Conservation (phyloP, 306 rosid species). For the Vigna reflexopilosa region DNA sequence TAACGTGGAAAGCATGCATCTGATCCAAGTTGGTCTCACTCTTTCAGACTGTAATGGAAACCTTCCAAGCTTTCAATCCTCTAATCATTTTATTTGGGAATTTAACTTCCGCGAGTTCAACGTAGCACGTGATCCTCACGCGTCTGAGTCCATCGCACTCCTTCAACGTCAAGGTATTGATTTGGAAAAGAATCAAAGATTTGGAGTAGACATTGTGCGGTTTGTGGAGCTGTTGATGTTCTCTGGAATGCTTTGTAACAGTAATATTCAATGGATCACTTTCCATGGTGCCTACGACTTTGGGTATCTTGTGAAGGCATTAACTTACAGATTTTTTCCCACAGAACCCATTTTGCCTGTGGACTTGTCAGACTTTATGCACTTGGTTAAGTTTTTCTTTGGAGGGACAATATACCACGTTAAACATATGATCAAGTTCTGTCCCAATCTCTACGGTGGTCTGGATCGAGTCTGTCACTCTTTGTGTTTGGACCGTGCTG, state of each 20-base stretch:
- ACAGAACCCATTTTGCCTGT: not conserved
- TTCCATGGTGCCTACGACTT: not conserved
- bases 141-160: not conserved
- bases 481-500: too few relatives aligned
- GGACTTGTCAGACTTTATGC: not conserved
- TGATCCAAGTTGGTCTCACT: not conserved
- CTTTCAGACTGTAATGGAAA: not conserved
- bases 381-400: not conserved
- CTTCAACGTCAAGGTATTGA: not conserved
- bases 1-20: not conserved
- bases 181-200: not conserved
- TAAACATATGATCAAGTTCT: too few relatives aligned
- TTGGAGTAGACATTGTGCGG: not conserved
- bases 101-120: not conserved
- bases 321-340: not conserved
- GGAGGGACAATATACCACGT: not conserved
- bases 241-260: not conserved
- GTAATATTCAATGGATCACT: not conserved
- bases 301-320: not conserved
- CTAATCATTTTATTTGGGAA: not conserved
- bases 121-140: not conserved
- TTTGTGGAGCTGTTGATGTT: not conserved
- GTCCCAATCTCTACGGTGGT: too few relatives aligned
- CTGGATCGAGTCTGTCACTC: too few relatives aligned
- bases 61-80: not conserved